These are phyloP conservation scores for Nicotiana undulata DNA, from an alignment of 257 asterid species.

Conservation along the genomic window DNA sequence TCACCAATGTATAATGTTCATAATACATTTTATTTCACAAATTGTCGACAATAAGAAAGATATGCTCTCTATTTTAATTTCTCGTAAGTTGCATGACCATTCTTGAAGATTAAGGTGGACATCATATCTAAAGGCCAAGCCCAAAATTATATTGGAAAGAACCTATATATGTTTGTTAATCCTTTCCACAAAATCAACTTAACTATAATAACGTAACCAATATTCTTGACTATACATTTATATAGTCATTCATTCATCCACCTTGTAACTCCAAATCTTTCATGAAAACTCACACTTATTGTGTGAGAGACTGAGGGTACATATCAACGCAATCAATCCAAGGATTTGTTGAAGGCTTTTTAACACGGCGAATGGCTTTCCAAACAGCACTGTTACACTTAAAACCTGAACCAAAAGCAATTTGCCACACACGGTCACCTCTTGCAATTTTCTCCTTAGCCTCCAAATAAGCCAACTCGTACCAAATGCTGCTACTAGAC, in stretches of 20 bases:
- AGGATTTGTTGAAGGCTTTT: slow-evolving; percentile 42
- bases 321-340: slow-evolving; percentile 60
- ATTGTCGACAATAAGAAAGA: background rate
- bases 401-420: slow-evolving; percentile 91
- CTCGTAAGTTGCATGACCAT: background rate
- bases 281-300: background rate
- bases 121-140: background rate
- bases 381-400: slow-evolving; percentile 92
- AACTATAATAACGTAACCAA: background rate
- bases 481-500: slow-evolving; percentile 97
- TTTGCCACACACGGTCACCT: slow-evolving; percentile 88
- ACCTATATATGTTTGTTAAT: no score
- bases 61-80: background rate
- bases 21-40: background rate
- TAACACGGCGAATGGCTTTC: slow-evolving; percentile 47
- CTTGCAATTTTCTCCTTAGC: slow-evolving; percentile 59
- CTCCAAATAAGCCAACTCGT: slow-evolving; percentile 81
- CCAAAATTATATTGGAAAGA: background rate
- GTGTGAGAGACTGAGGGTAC: slow-evolving; percentile 36
- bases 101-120: background rate
- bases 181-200: background rate
- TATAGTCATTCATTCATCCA: background rate
- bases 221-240: background rate
- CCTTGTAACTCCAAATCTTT: background rate
- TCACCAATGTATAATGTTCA: background rate